Base-by-base conservation (phyloP, 495 filamentous ascomycete genomes). In the Penicillium samsonianum region DNA sequence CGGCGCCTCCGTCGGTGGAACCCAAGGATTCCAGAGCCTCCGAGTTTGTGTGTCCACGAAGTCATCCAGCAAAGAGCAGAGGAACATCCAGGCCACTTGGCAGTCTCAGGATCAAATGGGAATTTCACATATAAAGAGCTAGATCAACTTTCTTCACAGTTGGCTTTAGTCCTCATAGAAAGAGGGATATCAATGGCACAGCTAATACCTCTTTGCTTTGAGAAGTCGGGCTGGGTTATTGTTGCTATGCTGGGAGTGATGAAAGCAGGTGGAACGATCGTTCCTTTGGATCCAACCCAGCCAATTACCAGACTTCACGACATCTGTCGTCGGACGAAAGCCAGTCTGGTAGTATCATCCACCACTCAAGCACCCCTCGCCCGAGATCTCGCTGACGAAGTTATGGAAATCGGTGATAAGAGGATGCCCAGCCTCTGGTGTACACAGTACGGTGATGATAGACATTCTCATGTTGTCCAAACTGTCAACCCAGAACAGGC, bases 231-330 rank as follows among this genome's bases (percentile, higher is more conserved):
- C 1, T 75, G 74, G 68, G 64, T 70, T 5, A 50, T 73, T 1
- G 62, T 82, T 19, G 64, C 71, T 8, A 71, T 78, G 50, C 61
- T 79, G 9, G 77, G 69, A 2, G 64, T 82, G 2, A 57, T 80
- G 30, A 80, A 81, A 57, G 79, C 78, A 20, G 81, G 81, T 2
- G 75, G 69, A 20, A 76, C 69, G 0, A 75, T 78, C 64, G 73
- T 81, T 7, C 71, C 71, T 4, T 60, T 86, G 2, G 81, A 85
- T 59, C 71, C 74, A 12, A 58, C 60, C 1, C 67, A 78, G 30
- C 82, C 83, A 2, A 68, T 74, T 52, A 70, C 71, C 4, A 73
- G 82, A 17, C 65, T 84, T 33, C 62, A 73, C 22, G 74, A 72
- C 33, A 80, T 85, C 44, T 68, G 82, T 11, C 61, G 77, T 42